Base-by-base conservation (phyloP, 2,329 filamentous ascomycete species). In the Aspergillus bombycis region DNA sequence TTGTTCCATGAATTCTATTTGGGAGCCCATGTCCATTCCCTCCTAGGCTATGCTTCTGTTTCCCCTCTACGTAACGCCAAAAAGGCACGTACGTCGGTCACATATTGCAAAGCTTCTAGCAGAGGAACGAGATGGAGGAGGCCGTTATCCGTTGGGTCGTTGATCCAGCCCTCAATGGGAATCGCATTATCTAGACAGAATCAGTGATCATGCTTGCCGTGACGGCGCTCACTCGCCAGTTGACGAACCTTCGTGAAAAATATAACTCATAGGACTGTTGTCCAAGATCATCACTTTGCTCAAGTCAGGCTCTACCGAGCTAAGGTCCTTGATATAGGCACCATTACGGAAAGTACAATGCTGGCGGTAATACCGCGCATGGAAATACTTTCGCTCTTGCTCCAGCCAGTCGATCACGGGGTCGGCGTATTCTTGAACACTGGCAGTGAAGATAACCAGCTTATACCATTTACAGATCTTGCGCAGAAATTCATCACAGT, bases 221-320 rank as follows among this genome's bases (percentile, higher is more conserved):
- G 14, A 55, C 9, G 23, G 46, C 12, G 30, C 30, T 14, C 7
- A 19, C 1, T 53, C 54, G 45, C 26, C n/a, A 16, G 6, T 16
- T 19, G 14, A 60, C 86, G 75, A 82, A 95, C 95, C 94, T 89
- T 97, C 93, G 76, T 98, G 94, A 80, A 98, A 98, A 81, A 97
- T 92, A 81, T 98, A 99, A 81, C 94, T 97, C 83, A 97, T 88
- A 61, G 95, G 95, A 78, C 93, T 97, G 76, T 99, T 99, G 82
- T 99, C 95, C 79, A 99, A 84, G 77, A 99, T 99, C 91, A 98
- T 97, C 65, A 99, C 95, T 80, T 93, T 96, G 81, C 94, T 97
- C 74, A 99, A 82, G 77, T 99, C 95, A 21, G 95, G 94, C 83
- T 99, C 95, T 48, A 99, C 93, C 61, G 93, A 92, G 77, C 93